A percentile compares a stretch with the other conserved stretches of the same genome.
Conservation (phyloP, 2,329 filamentous ascomycete species). For the Trichoderma semiorbis region DNA sequence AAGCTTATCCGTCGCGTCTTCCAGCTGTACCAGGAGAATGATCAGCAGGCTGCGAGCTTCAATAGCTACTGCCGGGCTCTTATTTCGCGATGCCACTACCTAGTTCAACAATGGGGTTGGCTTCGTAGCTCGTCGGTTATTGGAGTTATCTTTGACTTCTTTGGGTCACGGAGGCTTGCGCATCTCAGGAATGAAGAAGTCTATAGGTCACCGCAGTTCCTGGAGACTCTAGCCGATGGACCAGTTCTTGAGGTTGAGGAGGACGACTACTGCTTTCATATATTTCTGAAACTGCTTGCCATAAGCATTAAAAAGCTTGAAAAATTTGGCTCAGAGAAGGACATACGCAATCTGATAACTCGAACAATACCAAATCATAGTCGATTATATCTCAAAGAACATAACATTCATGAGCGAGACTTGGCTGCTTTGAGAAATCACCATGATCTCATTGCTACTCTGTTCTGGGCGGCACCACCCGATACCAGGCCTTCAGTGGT, state of each 20-base stretch:
- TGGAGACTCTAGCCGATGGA: constrained; percentile 50
- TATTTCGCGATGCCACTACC: constrained; percentile 58
- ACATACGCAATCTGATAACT: constrained; percentile 58
- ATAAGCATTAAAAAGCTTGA: constrained; percentile 52
- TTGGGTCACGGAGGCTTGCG: constrained; percentile 58
- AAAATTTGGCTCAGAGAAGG: constrained; percentile 48
- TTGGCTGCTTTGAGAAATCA: constrained; percentile 64
- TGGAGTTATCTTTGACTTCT: constrained; percentile 65
- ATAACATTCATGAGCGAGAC: constrained; percentile 56
- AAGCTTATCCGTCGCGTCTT: constrained; percentile 56
- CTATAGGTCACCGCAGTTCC: constrained; percentile 57
- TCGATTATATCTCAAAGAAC: constrained; percentile 61
- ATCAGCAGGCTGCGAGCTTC: constrained; percentile 56
- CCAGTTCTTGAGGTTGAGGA: constrained; percentile 49
- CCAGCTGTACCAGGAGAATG: constrained; percentile 53
- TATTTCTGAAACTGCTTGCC: constrained; percentile 63
- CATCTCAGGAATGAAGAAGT: constrained; percentile 64
- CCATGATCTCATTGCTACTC: constrained; percentile 63
- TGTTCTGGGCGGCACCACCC: constrained; percentile 61
- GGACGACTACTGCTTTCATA: constrained; percentile 62
- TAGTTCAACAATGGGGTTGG: constrained; percentile 66
- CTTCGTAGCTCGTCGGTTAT: constrained; percentile 54
- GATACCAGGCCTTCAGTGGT: constrained; percentile 51
- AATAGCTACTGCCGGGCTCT: constrained; percentile 62
- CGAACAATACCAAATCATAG: constrained; percentile 64